Percentiles rank a stretch among this genome's conserved stretches.
Conservation (phyloP, 257 asterid genomes). For the Avicennia marina region DNA sequence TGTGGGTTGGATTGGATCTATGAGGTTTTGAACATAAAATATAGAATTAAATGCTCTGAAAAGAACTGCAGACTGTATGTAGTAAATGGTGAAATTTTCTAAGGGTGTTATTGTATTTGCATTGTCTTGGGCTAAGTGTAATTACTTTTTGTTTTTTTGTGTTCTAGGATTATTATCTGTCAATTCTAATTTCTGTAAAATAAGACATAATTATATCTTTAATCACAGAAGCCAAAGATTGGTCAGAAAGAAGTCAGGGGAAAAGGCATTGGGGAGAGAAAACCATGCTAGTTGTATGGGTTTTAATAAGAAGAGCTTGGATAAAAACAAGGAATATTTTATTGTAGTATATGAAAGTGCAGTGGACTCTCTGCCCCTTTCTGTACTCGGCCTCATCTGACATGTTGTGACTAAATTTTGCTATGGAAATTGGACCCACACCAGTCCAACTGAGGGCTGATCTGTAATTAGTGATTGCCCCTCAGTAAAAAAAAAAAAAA, state of each 20-base stretch:
- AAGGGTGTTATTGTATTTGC: constrained; percentile 33
- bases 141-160: constrained; percentile 54
- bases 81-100: constrained; percentile 41
- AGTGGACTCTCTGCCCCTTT: not conserved
- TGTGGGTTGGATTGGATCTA: constrained; percentile 54
- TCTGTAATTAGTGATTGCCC: too few relatives aligned
- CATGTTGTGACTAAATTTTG: constrained; percentile 41
- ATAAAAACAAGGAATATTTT: not conserved
- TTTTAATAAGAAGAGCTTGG: constrained; percentile 8
- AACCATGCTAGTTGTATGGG: constrained; percentile 13
- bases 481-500: too few relatives aligned
- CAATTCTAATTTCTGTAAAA: constrained; percentile 8
- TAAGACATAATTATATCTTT: constrained; percentile 9
- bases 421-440: constrained; percentile 74
- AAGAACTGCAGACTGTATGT: constrained; percentile 60
- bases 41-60: constrained; percentile 42
- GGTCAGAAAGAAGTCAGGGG: constrained; percentile 27
- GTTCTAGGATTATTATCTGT: constrained; percentile 33
- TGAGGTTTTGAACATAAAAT: constrained; percentile 52
- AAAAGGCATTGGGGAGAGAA: constrained; percentile 44
- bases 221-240: constrained; percentile 35
- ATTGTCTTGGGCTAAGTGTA: constrained; percentile 46
- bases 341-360: constrained; percentile 6
- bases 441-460: constrained; percentile 48
- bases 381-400: constrained; percentile 35